phyloP scores from a whole-genome alignment of 1,284 basidiomycete species.

The Apiotrichum mycotoxinovorans region DNA sequence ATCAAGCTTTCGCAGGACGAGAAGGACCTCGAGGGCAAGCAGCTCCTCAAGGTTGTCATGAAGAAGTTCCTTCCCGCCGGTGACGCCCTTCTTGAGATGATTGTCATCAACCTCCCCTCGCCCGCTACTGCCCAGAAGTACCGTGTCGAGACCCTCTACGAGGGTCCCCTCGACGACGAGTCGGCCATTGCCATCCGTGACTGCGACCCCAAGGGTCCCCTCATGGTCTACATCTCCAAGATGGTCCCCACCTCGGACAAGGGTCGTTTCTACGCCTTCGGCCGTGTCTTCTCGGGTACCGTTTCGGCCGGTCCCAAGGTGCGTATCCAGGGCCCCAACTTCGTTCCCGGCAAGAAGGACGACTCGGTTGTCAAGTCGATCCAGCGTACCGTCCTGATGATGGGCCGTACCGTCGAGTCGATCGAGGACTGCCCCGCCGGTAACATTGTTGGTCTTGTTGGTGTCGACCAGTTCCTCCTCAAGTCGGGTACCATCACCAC shows the following conservation, averaged over 20 bases:
- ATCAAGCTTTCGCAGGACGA: constrained; percentile 86
- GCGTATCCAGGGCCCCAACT: constrained; percentile 99
- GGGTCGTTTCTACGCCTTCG: constrained; percentile 99
- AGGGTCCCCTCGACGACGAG: constrained; percentile 99
- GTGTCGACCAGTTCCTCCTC: constrained; percentile 99
- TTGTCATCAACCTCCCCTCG: constrained; percentile 98
- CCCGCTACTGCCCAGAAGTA: constrained; percentile 95
- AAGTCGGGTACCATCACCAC: constrained; percentile 98
- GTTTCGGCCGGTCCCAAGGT: constrained; percentile 96
- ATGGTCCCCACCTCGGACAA: constrained; percentile 99
- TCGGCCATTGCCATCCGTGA: constrained; percentile 98
- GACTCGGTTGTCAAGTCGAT: constrained; percentile 98
- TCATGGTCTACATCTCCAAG: constrained; percentile 99
- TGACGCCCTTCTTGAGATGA: constrained; percentile 99
- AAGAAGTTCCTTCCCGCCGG: constrained; percentile 99
- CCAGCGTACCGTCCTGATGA: constrained; percentile 99
- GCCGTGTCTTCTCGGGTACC: constrained; percentile 99
- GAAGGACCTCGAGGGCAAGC: constrained; percentile 93
- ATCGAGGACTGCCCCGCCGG: constrained; percentile 99
- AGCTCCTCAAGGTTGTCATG: constrained; percentile 97
- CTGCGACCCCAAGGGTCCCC: constrained; percentile 94
- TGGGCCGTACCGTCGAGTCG: constrained; percentile 98
- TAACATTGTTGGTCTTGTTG: constrained; percentile 99
- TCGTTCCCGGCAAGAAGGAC: constrained; percentile 97
- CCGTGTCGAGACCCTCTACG: constrained; percentile 99